Evolutionary conservation across 495 filamentous ascomycete species (phyloP).

Genomic region (Penicillium daleae): DNA sequence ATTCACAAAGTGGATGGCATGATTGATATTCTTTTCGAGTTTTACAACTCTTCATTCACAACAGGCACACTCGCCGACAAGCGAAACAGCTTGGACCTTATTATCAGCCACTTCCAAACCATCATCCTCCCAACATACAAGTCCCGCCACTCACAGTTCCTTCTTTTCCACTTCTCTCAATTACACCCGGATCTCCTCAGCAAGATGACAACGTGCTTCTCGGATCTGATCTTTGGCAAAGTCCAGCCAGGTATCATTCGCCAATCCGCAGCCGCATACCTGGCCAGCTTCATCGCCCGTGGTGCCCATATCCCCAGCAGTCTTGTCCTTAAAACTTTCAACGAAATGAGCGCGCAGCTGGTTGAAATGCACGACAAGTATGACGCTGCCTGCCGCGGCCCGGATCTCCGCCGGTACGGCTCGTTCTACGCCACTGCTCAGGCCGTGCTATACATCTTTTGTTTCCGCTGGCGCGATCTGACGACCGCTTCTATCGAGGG

Average conservation of each 20-base stretch:
- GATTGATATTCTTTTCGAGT: conserved; percentile 83
- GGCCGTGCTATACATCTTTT: conserved; percentile 92
- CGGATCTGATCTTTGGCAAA: conserved; percentile 67
- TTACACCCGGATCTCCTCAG: conserved; percentile 72
- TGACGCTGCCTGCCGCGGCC: conserved; percentile 72
- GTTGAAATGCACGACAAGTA: conserved; percentile 65
- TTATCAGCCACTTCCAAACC: conserved; percentile 79
- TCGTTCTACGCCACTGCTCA: conserved; percentile 90
- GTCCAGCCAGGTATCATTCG: conserved; percentile 67
- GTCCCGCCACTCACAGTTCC: conserved; percentile 84
- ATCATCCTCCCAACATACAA: conserved; percentile 88
- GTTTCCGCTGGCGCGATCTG: conserved; percentile 95
- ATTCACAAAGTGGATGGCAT: conserved; percentile 93
- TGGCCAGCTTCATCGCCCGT: conserved; percentile 89
- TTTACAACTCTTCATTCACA: conserved; percentile 73
- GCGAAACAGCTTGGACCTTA: conserved; percentile 63
- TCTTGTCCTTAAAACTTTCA: conserved; percentile 76
- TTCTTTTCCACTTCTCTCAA: conserved; percentile 93
- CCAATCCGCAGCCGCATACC: conserved; percentile 86
- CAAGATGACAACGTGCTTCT: conserved; percentile 77
- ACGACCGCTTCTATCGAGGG: conserved; percentile 59
- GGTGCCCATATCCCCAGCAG: conserved; percentile 77
- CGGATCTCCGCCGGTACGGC: conserved; percentile 79
- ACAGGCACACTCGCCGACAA: conserved; percentile 49
- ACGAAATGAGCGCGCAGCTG: conserved; percentile 73